Conservation (phyloP, 1,284 basidiomycete species). For the Coniophora puteana region DNA sequence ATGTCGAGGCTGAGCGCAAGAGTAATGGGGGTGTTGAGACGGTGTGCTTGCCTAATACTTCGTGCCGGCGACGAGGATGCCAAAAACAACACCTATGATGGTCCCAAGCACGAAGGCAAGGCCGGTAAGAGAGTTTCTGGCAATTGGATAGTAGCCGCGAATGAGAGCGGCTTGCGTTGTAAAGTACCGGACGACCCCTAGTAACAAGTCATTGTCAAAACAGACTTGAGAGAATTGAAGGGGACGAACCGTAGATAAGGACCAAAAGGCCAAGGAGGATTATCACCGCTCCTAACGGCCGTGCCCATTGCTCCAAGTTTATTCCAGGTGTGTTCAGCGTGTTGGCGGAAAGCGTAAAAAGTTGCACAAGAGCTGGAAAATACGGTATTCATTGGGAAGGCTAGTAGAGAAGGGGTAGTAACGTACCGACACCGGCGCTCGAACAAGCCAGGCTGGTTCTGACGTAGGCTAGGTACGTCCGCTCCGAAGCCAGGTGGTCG, state of each 20-base stretch:
- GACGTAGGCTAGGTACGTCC: slow-evolving; percentile 39
- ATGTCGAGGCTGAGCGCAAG: too few relatives aligned
- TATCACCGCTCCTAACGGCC: slow-evolving; percentile 21
- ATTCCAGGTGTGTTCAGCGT: background rate
- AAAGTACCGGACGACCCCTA: slow-evolving; percentile 25
- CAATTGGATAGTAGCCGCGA: slow-evolving; percentile 24
- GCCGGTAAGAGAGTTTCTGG: slow-evolving; percentile 19
- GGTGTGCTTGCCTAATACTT: slow-evolving; percentile 3
- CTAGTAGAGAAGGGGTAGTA: background rate
- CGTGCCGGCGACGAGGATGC: slow-evolving; percentile 17
- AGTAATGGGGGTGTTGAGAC: too few relatives aligned
- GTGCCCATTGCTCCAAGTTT: slow-evolving; percentile 16
- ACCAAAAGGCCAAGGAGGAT: slow-evolving; percentile 20
- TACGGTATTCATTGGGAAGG: background rate
- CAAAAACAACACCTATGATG: slow-evolving; percentile 20
- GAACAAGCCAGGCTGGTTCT: slow-evolving; percentile 37
- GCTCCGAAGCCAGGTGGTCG: slow-evolving; percentile 37
- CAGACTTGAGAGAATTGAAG: background rate
- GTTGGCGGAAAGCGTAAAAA: slow-evolving; percentile 16
- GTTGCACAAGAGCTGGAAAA: slow-evolving; percentile 21
- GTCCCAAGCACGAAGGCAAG: slow-evolving; percentile 20
- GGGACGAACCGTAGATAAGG: slow-evolving; percentile 19
- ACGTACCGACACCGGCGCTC: slow-evolving; percentile 36
- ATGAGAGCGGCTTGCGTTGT: slow-evolving; percentile 23
- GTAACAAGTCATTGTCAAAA: background rate